Conservation (phyloP, 768 basidiomycete species). For the Lyophyllum decastes region DNA sequence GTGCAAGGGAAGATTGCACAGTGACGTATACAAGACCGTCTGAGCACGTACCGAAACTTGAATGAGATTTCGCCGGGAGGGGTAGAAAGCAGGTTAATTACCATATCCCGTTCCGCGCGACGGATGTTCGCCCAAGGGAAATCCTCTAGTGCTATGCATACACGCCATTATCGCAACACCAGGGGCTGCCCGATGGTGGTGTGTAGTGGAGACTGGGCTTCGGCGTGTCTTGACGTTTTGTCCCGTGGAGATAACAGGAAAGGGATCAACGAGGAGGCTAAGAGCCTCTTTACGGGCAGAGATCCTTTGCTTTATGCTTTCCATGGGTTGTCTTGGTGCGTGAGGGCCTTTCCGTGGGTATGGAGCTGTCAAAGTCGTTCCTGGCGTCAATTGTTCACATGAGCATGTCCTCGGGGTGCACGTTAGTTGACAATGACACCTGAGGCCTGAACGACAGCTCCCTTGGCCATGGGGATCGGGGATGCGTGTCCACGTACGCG, state of each 20-base stretch:
- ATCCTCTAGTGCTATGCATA: conserved; percentile 34
- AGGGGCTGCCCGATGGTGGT: no score
- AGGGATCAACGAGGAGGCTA: neutral
- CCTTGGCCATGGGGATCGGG: no score
- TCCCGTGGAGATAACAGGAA: neutral
- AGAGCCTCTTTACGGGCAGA: neutral
- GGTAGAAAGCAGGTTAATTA: conserved; percentile 11
- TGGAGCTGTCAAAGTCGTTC: no score
- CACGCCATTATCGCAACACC: conserved; percentile 25
- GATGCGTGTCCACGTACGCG: no score
- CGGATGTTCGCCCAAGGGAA: conserved; percentile 38
- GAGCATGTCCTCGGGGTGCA: no score
- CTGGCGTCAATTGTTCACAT: no score
- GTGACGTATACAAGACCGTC: conserved; percentile 33
- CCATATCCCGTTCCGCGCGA: conserved; percentile 45
- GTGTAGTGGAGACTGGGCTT: no score
- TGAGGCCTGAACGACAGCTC: no score
- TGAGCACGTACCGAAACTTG: conserved; percentile 33
- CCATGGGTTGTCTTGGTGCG: neutral
- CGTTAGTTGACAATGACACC: no score
- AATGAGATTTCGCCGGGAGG: neutral
- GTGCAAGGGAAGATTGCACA: conserved; percentile 41
- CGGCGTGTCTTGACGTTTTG: neutral
- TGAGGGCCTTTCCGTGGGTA: no score
- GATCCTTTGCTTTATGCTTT: neutral